Evolutionary conservation across 306 rosid genomes (phyloP), one percentile per base, ranked within the genome.

Genomic region (Crotalaria pallida): DNA sequence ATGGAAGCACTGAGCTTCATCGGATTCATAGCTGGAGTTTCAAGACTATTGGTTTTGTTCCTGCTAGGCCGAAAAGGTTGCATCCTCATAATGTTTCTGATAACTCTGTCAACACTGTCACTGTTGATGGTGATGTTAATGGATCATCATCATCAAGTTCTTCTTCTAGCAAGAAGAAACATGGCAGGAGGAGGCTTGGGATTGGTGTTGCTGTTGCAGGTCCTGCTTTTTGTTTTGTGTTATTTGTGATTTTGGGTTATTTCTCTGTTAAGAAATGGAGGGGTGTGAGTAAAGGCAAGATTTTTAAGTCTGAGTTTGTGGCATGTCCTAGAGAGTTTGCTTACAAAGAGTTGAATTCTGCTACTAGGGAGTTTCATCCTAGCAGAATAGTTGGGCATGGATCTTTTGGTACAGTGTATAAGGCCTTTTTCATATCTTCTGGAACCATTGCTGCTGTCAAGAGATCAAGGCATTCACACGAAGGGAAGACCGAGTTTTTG

Each of bases 341-440:
- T 49, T 89, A 87, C 73, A 86, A 68, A 69, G 96, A 85, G 50
- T 74, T 92, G 34, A 92, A 81, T 52, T 43, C 19, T 1, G 89
- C 98, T 21, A 87, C 92, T 0, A 87, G 80, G 38, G 92, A 87
- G 67, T 92, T 92, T 81, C 96, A 92, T 77, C 65, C 94, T 1
- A 86, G 79, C 15, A 79, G 96, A 70, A 82, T 87, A 16, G 65
- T 92, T 7, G 96, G 92, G 15, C 81, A 89, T 13, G 98, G 98
- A 5, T 91, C 98, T 0, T 92, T 92, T 34, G 96, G 96, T 49
- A 89, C 98, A 0, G 96, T 92, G 1, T 92, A 89, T 72, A 92
- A 89, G 72, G 98, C 95, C 1, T 79, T 84, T 65, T 84, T 82
- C 44, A 48, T 27, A 6, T 58, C 87, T 1, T 66, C 92, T 0